Percentiles rank a stretch among this genome's conserved stretches.
phyloP scores from a whole-genome alignment of 805 yeast genomes.

The Myxozyma monticola region DNA sequence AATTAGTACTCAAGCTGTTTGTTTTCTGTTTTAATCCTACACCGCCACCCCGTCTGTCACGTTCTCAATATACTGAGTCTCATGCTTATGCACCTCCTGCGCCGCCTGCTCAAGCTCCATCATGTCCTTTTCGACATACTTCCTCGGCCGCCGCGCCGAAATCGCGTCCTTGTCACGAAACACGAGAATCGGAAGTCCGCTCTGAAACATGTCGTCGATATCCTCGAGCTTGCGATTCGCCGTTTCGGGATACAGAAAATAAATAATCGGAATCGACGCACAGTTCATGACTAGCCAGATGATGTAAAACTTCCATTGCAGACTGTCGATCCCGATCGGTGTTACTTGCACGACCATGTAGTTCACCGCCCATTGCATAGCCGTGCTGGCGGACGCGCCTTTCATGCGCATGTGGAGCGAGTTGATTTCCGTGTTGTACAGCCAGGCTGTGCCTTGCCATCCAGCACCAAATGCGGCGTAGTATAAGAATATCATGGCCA shows the following conservation, averaged over 20 bases:
- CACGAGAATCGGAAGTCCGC: no score
- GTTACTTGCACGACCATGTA: conserved; percentile 42
- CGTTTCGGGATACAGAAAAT: conserved; percentile 46
- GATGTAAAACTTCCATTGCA: conserved; percentile 21
- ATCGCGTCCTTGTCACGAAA: no score
- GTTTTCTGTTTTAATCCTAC: no score
- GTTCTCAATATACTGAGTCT: no score
- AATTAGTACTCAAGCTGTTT: no score
- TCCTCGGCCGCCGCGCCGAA: no score
- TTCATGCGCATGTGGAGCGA: conserved; percentile 68
- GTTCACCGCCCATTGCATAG: conserved; percentile 69
- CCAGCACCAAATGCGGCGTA: neutral
- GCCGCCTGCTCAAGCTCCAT: no score
- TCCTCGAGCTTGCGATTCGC: conserved; percentile 78
- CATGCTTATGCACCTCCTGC: no score
- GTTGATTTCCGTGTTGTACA: conserved; percentile 63
- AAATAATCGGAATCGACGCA: conserved; percentile 65
- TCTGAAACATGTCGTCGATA: conserved; percentile 62
- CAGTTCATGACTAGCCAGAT: conserved; percentile 31
- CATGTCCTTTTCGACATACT: no score
- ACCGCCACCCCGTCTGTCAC: no score
- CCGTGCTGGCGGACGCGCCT: conserved; percentile 57
- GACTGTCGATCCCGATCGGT: conserved; percentile 45
- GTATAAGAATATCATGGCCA: conserved; percentile 16
- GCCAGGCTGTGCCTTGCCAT: conserved; percentile 44